Evolutionary conservation across 148 eudicot species (phyloP).

Genomic region (Vaccinium myrtillus): DNA sequence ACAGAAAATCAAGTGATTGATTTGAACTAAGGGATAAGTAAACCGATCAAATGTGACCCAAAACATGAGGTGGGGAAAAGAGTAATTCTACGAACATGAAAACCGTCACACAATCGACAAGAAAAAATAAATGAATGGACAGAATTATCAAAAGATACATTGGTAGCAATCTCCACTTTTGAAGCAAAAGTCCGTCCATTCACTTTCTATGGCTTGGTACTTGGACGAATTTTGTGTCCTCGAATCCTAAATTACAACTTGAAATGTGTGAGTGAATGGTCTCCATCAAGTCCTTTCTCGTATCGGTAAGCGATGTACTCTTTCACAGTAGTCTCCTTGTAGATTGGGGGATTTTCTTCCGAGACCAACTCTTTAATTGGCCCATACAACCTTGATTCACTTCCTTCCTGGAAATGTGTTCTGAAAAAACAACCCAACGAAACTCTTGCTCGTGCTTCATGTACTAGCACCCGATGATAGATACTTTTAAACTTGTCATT

Average conservation of each 20-base stretch:
- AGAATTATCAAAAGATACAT: background rate
- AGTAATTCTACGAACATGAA: background rate
- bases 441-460: conserved; percentile 46
- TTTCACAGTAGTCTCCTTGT: background rate
- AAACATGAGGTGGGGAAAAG: no score
- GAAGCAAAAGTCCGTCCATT: background rate
- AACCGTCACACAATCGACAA: background rate
- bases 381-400: conserved; percentile 30
- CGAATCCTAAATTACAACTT: conserved; percentile 12
- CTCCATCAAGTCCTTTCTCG: conserved; percentile 9
- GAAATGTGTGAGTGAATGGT: conserved; percentile 18
- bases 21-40: no score
- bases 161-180: background rate
- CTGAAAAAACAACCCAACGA: conserved; percentile 55
- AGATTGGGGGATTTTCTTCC: conserved; percentile 2
- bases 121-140: background rate
- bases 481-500: conserved; percentile 57
- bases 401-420: conserved; percentile 15
- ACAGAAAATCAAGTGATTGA: no score
- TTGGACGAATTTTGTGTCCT: background rate
- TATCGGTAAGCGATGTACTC: background rate
- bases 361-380: conserved; percentile 48
- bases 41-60: background rate
- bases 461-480: conserved; percentile 44
- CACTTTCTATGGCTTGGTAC: background rate